Conservation (phyloP, 352 stramenopile species). For the Phytophthora meadii region DNA sequence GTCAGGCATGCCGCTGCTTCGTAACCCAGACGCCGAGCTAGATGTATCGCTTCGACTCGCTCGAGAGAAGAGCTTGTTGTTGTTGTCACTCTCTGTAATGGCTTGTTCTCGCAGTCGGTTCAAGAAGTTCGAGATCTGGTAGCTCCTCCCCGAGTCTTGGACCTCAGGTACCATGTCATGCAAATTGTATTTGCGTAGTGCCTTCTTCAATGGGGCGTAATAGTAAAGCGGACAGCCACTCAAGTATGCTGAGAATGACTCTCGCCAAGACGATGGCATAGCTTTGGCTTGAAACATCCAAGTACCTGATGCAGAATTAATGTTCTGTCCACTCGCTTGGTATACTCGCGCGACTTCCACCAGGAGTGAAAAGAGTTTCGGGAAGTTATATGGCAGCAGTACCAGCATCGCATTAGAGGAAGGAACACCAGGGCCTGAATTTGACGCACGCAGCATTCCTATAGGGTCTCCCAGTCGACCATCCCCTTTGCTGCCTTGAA, state of each 20-base stretch:
- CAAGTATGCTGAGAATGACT: conserved; percentile 84
- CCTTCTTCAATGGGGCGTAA: conserved; percentile 82
- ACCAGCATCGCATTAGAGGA: conserved; percentile 68
- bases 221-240: conserved; percentile 84
- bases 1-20: conserved; percentile 37
- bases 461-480: conserved; percentile 83
- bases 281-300: conserved; percentile 90
- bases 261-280: conserved; percentile 87
- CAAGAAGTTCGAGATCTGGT: conserved; percentile 83
- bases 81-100: conserved; percentile 75
- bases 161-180: conserved; percentile 89
- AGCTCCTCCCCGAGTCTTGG: conserved; percentile 82
- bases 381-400: conserved; percentile 91
- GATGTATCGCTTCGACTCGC: conserved; percentile 31
- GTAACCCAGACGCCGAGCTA: conserved; percentile 15
- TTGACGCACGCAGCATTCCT: conserved; percentile 67
- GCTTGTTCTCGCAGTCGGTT: conserved; percentile 79
- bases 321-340: conserved; percentile 81
- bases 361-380: conserved; percentile 79
- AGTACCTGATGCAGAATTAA: conserved; percentile 62
- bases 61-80: conserved; percentile 80
- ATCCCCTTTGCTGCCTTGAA: conserved; percentile 84
- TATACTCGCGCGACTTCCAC: conserved; percentile 86
- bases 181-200: conserved; percentile 87
- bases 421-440: conserved; percentile 34